Percentiles rank a stretch among this genome's conserved stretches.
These are phyloP conservation scores for Calcarisporium arbuscula DNA, from an alignment of 2,329 filamentous ascomycete species.

Conservation along the genomic window DNA sequence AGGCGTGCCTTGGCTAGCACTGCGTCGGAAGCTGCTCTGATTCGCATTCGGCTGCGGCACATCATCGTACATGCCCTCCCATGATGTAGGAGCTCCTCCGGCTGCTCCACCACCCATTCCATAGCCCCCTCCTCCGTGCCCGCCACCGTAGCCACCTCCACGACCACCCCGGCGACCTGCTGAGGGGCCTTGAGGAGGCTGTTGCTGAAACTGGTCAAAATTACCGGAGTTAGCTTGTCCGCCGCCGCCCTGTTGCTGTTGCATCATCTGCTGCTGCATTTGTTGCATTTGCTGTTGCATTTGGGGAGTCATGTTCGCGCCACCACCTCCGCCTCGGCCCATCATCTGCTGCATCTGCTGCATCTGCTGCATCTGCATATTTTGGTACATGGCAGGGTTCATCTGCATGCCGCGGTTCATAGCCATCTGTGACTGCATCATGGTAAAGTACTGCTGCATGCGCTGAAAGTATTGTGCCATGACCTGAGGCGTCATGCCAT, in stretches of 20 bases:
- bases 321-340: conserved; percentile 32
- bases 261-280: conserved; percentile 35
- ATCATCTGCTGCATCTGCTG: conserved; percentile 60
- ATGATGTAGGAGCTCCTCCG: conserved; percentile 68
- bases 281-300: conserved; percentile 56
- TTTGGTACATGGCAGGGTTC: conserved; percentile 72
- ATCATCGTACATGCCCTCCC: conserved; percentile 98
- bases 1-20: conserved; percentile 35
- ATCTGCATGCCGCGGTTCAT: conserved; percentile 69
- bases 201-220: conserved; percentile 38
- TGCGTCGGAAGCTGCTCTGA: conserved; percentile 33
- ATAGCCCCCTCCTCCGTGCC: conserved; percentile 26
- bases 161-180: conserved; percentile 13
- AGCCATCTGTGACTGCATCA: conserved; percentile 91
- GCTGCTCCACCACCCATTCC: conserved; percentile 32
- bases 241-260: conserved; percentile 27
- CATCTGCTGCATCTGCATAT: conserved; percentile 74
- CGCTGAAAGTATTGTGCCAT: conserved; percentile 98
- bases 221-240: conserved; percentile 22
- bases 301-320: conserved; percentile 37
- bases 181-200: conserved; percentile 31
- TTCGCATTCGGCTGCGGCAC: conserved; percentile 72
- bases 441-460: conserved; percentile 94
- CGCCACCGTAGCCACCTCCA: conserved; percentile 21
- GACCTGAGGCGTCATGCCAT: conserved; percentile 85